Conservation (phyloP, 1,284 basidiomycete genomes). For the Pterulicium gracile region DNA sequence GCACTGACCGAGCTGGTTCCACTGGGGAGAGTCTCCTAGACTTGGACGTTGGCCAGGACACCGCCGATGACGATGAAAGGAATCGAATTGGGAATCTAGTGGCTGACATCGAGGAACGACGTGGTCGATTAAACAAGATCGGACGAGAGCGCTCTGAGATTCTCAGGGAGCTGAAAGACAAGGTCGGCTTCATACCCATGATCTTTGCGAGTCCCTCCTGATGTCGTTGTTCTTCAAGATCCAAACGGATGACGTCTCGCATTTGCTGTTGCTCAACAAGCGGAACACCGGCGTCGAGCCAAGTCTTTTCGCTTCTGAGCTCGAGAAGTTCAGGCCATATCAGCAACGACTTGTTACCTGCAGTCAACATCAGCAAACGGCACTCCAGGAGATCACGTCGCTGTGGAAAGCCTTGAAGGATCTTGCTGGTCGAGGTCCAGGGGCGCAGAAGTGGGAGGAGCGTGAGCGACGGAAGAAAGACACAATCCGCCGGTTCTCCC, state of each 20-base stretch:
- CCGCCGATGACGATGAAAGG: slow-evolving; percentile 57
- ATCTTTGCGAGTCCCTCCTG: background rate
- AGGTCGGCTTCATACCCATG: slow-evolving; percentile 32
- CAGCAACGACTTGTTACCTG: slow-evolving; percentile 75
- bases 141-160: slow-evolving; percentile 78
- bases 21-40: slow-evolving; percentile 53
- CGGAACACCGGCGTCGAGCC: slow-evolving; percentile 80
- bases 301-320: slow-evolving; percentile 82
- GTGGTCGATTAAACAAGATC: slow-evolving; percentile 74
- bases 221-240: slow-evolving; percentile 37
- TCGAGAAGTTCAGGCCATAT: slow-evolving; percentile 93
- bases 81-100: slow-evolving; percentile 58
- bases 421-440: slow-evolving; percentile 56
- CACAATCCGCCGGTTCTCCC: slow-evolving; percentile 57
- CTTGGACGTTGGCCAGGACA: slow-evolving; percentile 52
- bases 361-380: slow-evolving; percentile 64
- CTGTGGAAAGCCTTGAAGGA: slow-evolving; percentile 69
- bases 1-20: slow-evolving; percentile 32
- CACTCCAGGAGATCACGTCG: slow-evolving; percentile 59
- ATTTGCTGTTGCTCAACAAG: slow-evolving; percentile 85
- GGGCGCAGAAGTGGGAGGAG: slow-evolving; percentile 71
- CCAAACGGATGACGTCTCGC: slow-evolving; percentile 94
- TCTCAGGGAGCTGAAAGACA: slow-evolving; percentile 90
- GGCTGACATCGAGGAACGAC: slow-evolving; percentile 67
- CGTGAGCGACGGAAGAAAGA: slow-evolving; percentile 71